These are phyloP conservation scores for Atalantia buxifolia DNA, from an alignment of 345 rosid species.

Conservation along the genomic window DNA sequence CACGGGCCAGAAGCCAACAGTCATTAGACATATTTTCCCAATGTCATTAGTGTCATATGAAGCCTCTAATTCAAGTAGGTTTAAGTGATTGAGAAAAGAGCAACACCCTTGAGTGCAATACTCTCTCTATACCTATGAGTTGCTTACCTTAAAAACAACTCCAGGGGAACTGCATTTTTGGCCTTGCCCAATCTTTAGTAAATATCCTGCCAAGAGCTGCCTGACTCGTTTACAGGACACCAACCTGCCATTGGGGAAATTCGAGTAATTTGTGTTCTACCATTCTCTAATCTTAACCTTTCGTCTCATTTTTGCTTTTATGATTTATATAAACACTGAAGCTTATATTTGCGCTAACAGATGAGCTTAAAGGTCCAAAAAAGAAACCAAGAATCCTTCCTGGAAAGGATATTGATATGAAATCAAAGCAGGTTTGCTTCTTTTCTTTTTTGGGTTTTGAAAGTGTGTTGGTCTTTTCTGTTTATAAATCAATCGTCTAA, in stretches of 20 bases:
- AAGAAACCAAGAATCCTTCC: slow-evolving; percentile 83
- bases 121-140: neutral
- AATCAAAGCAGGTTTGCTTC: slow-evolving; percentile 59
- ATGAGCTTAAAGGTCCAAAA: slow-evolving; percentile 55
- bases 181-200: neutral
- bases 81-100: no score
- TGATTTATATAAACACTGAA: slow-evolving; percentile 12
- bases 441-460: no score
- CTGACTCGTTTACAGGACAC: neutral
- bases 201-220: neutral
- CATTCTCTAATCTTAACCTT: neutral
- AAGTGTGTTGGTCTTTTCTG: neutral
- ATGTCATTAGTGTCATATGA: neutral
- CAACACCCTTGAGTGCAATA: neutral
- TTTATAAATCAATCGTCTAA: neutral
- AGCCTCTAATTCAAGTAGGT: neutral
- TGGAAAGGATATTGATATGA: slow-evolving; percentile 39
- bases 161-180: neutral
- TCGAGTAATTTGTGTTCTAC: neutral
- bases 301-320: neutral
- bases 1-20: neutral
- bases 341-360: slow-evolving; percentile 32
- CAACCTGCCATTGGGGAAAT: neutral
- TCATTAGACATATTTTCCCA: neutral
- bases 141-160: neutral